Conservation (phyloP, 345 rosid genomes). For the Trapa bicornis region DNA sequence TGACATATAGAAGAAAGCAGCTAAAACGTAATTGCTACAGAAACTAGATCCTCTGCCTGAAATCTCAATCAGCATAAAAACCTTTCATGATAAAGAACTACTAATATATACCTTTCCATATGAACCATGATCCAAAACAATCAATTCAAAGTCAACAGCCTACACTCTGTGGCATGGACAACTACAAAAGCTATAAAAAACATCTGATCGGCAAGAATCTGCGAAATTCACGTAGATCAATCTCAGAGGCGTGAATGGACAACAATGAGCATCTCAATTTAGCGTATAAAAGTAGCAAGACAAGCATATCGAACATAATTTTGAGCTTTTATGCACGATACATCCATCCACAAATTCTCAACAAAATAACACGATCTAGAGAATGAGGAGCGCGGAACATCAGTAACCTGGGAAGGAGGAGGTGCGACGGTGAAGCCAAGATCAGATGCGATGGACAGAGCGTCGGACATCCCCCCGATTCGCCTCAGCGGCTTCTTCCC, state of each 20-base stretch:
- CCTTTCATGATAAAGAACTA: background rate
- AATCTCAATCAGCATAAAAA: background rate
- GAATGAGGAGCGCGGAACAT: background rate
- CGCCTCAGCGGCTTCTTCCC: conserved; percentile 87
- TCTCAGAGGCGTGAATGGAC: background rate
- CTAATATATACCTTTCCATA: background rate
- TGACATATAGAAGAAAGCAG: background rate
- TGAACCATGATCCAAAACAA: background rate
- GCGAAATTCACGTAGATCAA: background rate
- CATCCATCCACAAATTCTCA: background rate
- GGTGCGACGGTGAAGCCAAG: conserved; percentile 78
- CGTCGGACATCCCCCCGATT: conserved; percentile 94
- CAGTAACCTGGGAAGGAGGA: conserved; percentile 61
- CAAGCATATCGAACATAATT: background rate
- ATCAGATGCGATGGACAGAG: conserved; percentile 93
- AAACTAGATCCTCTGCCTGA: background rate
- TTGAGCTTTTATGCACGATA: background rate
- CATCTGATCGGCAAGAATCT: background rate
- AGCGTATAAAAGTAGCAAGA: background rate
- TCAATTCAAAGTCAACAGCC: background rate
- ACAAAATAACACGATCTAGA: background rate
- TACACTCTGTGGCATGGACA: background rate
- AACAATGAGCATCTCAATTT: background rate
- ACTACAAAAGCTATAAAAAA: background rate
- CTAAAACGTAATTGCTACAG: background rate